A percentile compares a stretch with the other conserved stretches of the same genome.
phyloP scores from a whole-genome alignment of 305 asterid genomes.

The Andrographis paniculata region DNA sequence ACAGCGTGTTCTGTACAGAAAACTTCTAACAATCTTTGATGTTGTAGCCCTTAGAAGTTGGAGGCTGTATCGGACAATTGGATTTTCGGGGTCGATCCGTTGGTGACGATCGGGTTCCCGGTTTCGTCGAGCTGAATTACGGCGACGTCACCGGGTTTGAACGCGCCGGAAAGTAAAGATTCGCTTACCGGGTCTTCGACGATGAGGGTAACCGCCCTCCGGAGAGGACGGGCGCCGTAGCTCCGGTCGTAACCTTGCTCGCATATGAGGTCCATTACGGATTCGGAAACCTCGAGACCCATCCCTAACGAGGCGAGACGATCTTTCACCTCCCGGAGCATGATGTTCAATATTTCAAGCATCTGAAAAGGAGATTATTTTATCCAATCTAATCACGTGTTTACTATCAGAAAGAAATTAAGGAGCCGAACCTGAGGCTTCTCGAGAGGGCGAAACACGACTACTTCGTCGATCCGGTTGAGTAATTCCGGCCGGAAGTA shows the following conservation, averaged over 20 bases:
- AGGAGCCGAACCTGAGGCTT: conserved; percentile 70
- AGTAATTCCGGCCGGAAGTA: conserved; percentile 94
- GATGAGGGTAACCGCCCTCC: conserved; percentile 73
- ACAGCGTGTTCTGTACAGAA: too few species aligned
- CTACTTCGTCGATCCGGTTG: conserved; percentile 93
- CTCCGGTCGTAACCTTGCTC: conserved; percentile 82
- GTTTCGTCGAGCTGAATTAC: conserved; percentile 56
- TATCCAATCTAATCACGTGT: too few species aligned
- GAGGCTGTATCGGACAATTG: conserved; percentile 55
- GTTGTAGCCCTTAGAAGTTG: conserved; percentile 24
- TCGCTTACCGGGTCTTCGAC: conserved; percentile 81
- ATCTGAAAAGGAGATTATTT: conserved; percentile 34
- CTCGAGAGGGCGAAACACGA: conserved; percentile 88
- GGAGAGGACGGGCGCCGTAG: conserved; percentile 90
- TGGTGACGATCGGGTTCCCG: conserved; percentile 62
- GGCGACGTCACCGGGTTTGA: conserved; percentile 66
- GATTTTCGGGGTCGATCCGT: conserved; percentile 40
- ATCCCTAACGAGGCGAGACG: conserved; percentile 64
- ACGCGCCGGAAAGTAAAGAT: conserved; percentile 63
- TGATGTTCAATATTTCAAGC: conserved; percentile 68
- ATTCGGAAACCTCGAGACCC: conserved; percentile 70
- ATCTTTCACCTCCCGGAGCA: conserved; percentile 69
- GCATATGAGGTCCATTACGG: conserved; percentile 66
- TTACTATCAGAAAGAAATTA: too few species aligned
- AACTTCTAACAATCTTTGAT: conserved; percentile 1